These are phyloP conservation scores for Moesziomyces sp. DNA, from an alignment of 1,284 basidiomycete genomes.

Conservation along the genomic window DNA sequence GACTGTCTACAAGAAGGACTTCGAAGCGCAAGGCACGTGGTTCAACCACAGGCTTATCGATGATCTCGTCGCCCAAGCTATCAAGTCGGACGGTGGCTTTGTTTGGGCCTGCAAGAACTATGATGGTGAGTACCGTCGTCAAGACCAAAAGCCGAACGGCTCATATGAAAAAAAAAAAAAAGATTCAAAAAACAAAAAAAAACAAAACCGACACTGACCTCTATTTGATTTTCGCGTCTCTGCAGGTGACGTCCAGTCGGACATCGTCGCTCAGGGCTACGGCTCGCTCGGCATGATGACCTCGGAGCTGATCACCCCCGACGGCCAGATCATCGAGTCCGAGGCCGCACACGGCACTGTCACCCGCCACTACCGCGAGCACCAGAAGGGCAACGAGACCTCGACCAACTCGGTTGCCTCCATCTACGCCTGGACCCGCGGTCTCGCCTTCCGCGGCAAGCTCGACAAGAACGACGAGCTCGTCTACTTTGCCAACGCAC, in stretches of 20 bases:
- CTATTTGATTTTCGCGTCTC: background rate
- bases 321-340: constrained; percentile 84
- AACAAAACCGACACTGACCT: too few species aligned
- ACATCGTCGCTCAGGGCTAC: constrained; percentile 74
- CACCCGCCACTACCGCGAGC: constrained; percentile 95
- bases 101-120: constrained; percentile 79
- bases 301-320: constrained; percentile 93
- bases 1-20: constrained; percentile 80
- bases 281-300: constrained; percentile 98
- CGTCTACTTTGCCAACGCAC: constrained; percentile 78
- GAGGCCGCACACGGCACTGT: constrained; percentile 73
- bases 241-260: constrained; percentile 48
- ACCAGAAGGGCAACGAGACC: constrained; percentile 88
- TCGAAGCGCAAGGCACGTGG: constrained; percentile 85
- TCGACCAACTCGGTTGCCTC: constrained; percentile 96
- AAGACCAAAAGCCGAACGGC: constrained; percentile 1
- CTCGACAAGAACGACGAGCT: constrained; percentile 85
- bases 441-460: constrained; percentile 86
- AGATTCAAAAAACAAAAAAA: too few species aligned
- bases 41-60: constrained; percentile 90
- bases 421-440: constrained; percentile 98
- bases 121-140: constrained; percentile 37
- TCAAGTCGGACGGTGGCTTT: constrained; percentile 96
- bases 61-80: constrained; percentile 83
- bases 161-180: too few species aligned